Base-by-base conservation (phyloP, 768 basidiomycete species). In the Termitomyces sp. region DNA sequence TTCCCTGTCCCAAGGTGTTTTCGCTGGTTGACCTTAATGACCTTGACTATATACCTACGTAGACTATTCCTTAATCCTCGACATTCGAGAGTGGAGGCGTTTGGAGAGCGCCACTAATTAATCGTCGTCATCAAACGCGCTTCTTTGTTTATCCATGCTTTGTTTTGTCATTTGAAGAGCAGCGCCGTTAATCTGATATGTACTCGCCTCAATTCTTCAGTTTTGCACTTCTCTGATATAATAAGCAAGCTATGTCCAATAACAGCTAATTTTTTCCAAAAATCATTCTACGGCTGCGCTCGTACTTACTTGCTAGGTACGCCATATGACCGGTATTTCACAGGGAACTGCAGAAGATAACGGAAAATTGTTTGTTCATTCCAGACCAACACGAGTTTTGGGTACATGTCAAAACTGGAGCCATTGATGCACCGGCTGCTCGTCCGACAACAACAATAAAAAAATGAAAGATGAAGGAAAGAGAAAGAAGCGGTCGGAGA, bases 361-460 rank as follows among this genome's bases (percentile, higher is more conserved):
- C 67, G 88, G 90, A 78, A 90, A 89, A n/a, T n/a, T n/a, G n/a
- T n/a, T n/a, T 67, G 82, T 83, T 56, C 83, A 81, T 66, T 82
- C 86, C 52, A 83, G 84, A 57, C 79, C 79, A 31, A 72, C 77
- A 54, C 77, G 81, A 68, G 68, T 77, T 53, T 71, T 71, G 36
- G n/a, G 76, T 83, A 59, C 86, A 84, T 70, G 75, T 81, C 68
- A 87, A 86, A 68, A 74, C 69, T 24, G 67, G 67, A 62, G 65
- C 74, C 59, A 68, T 68, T 46, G 66, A 69, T 57, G 61, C 64
- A 36, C 72, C 78, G 12, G 67, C 68, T 26, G 53, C 72, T 47
- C 67, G 67, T 53, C 51, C 53, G 57, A 42, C 44, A 66, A 67
- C 55, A 73, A 72, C 51, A 70, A 73, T 56, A 64, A 65, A 49